Conservation (phyloP, 108 stramenopile species). For the Craspedostauros australis region DNA sequence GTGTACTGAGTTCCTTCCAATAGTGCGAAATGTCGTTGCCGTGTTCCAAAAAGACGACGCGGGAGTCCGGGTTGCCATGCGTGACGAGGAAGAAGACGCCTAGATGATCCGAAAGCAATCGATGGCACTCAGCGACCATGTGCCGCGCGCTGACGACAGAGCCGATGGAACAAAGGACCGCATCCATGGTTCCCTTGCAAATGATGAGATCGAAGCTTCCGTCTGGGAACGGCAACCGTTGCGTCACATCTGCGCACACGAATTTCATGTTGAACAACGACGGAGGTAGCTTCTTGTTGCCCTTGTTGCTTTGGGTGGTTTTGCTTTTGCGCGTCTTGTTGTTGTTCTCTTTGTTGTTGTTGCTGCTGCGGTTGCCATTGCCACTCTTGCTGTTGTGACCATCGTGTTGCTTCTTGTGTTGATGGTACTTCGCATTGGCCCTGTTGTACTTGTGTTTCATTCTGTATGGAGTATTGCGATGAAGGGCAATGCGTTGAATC, state of each 20-base stretch:
- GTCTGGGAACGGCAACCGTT: constrained; percentile 53
- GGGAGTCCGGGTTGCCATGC: constrained; percentile 62
- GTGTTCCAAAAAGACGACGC: constrained; percentile 69
- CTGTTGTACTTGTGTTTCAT: no score
- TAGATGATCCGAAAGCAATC: constrained; percentile 48
- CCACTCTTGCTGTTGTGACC: no score
- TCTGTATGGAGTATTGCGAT: no score
- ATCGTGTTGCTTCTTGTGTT: no score
- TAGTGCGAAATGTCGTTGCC: constrained; percentile 33
- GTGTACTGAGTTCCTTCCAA: constrained; percentile 34
- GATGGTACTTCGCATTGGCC: no score
- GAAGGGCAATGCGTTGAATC: no score
- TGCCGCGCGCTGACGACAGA: constrained; percentile 29
- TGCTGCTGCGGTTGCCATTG: no score
- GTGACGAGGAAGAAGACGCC: constrained; percentile 67
- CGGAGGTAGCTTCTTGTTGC: constrained; percentile 1
- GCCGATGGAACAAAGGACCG: constrained; percentile 53
- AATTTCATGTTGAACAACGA: constrained; percentile 58
- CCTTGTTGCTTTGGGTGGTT: constrained; percentile 12
- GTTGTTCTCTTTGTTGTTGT: no score
- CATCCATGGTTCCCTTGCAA: constrained; percentile 78
- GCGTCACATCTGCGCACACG: constrained; percentile 56
- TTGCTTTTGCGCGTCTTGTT: constrained; percentile 34
- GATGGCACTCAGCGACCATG: constrained; percentile 50
- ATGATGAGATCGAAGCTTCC: constrained; percentile 77